Conservation (phyloP, 495 filamentous ascomycete species). For the Cryomyces antarcticus region DNA sequence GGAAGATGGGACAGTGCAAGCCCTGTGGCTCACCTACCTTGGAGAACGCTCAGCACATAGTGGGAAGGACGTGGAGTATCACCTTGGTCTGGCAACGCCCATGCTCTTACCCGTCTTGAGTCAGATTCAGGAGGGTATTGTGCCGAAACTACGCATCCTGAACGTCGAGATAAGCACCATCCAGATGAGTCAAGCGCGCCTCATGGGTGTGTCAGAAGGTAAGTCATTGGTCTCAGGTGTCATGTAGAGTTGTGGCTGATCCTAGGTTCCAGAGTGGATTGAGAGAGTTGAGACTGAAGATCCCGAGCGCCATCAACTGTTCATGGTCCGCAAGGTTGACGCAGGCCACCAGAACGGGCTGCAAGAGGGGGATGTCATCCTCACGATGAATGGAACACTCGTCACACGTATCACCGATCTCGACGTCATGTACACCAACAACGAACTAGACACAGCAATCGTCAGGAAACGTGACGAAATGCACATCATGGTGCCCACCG, state of each 20-base stretch:
- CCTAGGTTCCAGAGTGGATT: slow-evolving; percentile 48
- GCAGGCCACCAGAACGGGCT: slow-evolving; percentile 44
- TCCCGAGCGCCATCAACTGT: slow-evolving; percentile 80
- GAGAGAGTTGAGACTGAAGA: slow-evolving; percentile 68
- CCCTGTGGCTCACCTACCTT: slow-evolving; percentile 89
- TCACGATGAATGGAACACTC: slow-evolving; percentile 75
- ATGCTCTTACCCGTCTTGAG: slow-evolving; percentile 66
- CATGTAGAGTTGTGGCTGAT: neutral
- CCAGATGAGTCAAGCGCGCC: slow-evolving; percentile 91
- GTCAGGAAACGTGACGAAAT: slow-evolving; percentile 74
- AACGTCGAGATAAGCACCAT: slow-evolving; percentile 88
- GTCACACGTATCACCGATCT: slow-evolving; percentile 85
- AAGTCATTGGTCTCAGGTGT: neutral
- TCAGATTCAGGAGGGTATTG: slow-evolving; percentile 59
- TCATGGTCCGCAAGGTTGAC: slow-evolving; percentile 93
- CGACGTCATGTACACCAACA: slow-evolving; percentile 89
- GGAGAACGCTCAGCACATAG: slow-evolving; percentile 63
- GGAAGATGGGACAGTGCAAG: slow-evolving; percentile 80
- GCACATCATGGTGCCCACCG: slow-evolving; percentile 59
- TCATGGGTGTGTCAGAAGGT: slow-evolving; percentile 82
- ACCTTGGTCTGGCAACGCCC: slow-evolving; percentile 80
- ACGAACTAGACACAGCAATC: slow-evolving; percentile 62
- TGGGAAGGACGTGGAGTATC: slow-evolving; percentile 87
- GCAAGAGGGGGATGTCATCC: slow-evolving; percentile 78
- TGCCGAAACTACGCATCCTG: slow-evolving; percentile 68